Evolutionary conservation across 108 stramenopile genomes (phyloP), one percentile per base, ranked within the genome.

Genomic region (Pseudonitzschia pungens): DNA sequence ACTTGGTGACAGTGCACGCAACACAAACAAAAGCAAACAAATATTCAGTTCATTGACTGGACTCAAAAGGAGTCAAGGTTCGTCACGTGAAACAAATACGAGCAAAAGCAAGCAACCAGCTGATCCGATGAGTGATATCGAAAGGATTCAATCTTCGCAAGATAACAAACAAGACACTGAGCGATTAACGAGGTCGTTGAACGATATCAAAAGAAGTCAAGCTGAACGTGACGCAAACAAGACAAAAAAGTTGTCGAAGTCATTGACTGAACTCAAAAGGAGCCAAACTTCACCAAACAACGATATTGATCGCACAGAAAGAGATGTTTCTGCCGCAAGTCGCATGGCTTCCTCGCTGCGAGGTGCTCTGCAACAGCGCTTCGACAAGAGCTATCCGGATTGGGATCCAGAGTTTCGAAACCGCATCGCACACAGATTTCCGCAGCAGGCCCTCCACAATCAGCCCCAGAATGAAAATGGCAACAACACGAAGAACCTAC

Each of bases 351-450:
- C 66, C 12, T 21, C 24, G 9, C 20, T 67, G 16, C 43, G 44
- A 67, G 43, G 45, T 48, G 44, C 36, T 18, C 14, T 67, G 4
- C 48, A 43, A 14, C 42, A 41, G 42, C 14, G 22, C 8, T 41
- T 67, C 14, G 44, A 67, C 43, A 40, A 67, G 16, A 67, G 66
- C 36, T 82, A 82, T 67, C 81, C 81, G 8, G 81, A 77, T 63
- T 31, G 56, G 27, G 71, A 82, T 60, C 81, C 81, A 55, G 81
- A 82, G 22, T 82, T 76, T 64, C 69, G 63, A 45, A 73, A 77
- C 33, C 63, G 55, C 8, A 54, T 68, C 0, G 42, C 64, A 1
- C 60, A 48, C 45, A 18, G 14, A 48, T 48, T 48, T 11, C 18
- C 10, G 1, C 45, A 48, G 45, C 45, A 48, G 3, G 1, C 45